Percentiles rank a stretch among this genome's conserved stretches.
Conservation (phyloP, 768 basidiomycete species). For the Rhodotorula kratochvilovae region DNA sequence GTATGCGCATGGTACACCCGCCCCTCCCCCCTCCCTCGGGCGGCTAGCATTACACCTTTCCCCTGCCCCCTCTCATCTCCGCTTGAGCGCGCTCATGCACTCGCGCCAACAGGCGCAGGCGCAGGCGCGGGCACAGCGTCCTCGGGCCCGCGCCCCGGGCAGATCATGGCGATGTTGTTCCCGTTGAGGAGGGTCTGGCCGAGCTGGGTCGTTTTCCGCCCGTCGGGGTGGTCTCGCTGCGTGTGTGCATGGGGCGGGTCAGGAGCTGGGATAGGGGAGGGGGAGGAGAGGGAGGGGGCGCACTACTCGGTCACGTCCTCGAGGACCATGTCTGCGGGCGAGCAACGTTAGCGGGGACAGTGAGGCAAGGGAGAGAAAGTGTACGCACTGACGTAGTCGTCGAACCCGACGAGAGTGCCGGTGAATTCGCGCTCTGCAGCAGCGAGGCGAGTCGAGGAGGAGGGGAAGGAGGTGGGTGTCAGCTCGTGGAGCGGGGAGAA, state of each 20-base stretch:
- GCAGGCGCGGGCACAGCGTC: too few relatives aligned
- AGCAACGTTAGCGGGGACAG: background rate
- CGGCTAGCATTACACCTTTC: too few relatives aligned
- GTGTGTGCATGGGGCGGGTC: background rate
- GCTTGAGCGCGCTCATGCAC: too few relatives aligned
- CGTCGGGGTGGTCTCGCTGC: constrained; percentile 78
- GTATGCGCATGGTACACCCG: too few relatives aligned
- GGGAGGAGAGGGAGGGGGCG: constrained; percentile 45
- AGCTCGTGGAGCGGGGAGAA: background rate
- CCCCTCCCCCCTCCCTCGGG: too few relatives aligned
- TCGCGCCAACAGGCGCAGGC: too few relatives aligned
- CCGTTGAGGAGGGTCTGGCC: constrained; percentile 86
- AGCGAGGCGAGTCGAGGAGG: constrained; percentile 37
- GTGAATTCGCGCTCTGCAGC: constrained; percentile 82
- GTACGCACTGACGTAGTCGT: constrained; percentile 94
- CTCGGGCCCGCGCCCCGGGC: constrained; percentile 13
- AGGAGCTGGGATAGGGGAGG: background rate
- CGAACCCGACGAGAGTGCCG: constrained; percentile 88
- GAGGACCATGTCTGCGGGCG: constrained; percentile 62
- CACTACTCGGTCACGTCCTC: constrained; percentile 97
- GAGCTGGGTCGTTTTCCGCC: constrained; percentile 67
- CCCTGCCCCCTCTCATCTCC: too few relatives aligned
- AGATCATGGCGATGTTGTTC: constrained; percentile 65
- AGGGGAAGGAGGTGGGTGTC: background rate
- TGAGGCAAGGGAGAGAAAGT: background rate